Evolutionary conservation across 176 grass and related monocot species (phyloP).

Genomic region (Ampelocalamus luodianensis): DNA sequence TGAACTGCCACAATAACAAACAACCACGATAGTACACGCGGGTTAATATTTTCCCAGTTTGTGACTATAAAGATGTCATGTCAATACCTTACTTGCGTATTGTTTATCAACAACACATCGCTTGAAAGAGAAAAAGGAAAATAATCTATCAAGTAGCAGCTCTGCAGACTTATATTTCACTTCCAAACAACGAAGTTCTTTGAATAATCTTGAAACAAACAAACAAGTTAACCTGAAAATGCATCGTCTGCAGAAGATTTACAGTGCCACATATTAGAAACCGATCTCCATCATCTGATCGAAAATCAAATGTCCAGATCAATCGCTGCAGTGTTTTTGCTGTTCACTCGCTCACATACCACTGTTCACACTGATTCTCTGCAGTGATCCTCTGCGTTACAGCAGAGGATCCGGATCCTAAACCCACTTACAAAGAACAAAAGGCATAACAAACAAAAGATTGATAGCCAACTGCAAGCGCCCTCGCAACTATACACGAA

Average conservation of each 20-base stretch:
- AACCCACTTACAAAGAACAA: not conserved
- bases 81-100: not conserved
- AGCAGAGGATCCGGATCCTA: too few species aligned
- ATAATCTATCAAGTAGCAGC: constrained; percentile 5
- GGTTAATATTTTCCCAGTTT: too few species aligned
- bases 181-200: not conserved
- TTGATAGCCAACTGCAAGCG: not conserved
- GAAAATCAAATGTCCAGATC: too few species aligned
- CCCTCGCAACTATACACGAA: constrained; percentile 19
- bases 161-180: not conserved
- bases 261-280: too few species aligned
- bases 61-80: not conserved
- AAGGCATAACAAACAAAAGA: constrained; percentile 24
- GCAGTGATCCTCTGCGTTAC: too few species aligned
- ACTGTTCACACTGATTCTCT: too few species aligned
- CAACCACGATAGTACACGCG: too few species aligned
- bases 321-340: too few species aligned
- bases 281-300: too few species aligned
- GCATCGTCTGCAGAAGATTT: too few species aligned
- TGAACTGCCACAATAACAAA: too few species aligned
- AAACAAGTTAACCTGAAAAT: not conserved
- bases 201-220: not conserved
- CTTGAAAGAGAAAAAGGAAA: not conserved
- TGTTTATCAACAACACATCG: not conserved
- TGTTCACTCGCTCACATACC: too few species aligned